phyloP scores from a whole-genome alignment of 768 basidiomycete species.

The Lepiota venenata region DNA sequence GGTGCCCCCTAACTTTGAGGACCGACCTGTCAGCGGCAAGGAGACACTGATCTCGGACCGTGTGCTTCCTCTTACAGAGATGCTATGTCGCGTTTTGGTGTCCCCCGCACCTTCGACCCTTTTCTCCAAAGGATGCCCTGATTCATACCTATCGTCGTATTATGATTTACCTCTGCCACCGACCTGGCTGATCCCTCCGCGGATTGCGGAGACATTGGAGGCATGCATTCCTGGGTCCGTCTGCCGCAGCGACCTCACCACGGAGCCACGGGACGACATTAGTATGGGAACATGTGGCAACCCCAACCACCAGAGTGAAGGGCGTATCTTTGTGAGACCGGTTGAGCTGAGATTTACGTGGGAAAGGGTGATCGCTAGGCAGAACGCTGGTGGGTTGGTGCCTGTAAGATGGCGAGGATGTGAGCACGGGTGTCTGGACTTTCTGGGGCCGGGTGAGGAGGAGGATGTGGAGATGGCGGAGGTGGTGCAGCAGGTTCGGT shows the following conservation, averaged over 20 bases:
- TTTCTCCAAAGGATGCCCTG: constrained; percentile 9
- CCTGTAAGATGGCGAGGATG: constrained; percentile 73
- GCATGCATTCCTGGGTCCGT: constrained; percentile 37
- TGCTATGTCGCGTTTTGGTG: constrained; percentile 30
- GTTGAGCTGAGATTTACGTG: constrained; percentile 66
- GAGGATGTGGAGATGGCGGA: constrained; percentile 17
- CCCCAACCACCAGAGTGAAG: constrained; percentile 32
- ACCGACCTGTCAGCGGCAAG: constrained; percentile 25
- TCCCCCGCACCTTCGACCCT: constrained; percentile 20
- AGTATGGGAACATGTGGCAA: constrained; percentile 48
- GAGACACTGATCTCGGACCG: constrained; percentile 13
- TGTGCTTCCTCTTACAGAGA: constrained; percentile 30
- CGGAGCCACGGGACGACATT: constrained; percentile 20
- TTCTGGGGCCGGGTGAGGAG: constrained; percentile 33
- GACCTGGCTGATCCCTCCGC: constrained; percentile 22
- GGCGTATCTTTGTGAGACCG: constrained; percentile 47
- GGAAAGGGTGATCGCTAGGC: constrained; percentile 52
- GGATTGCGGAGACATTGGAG: constrained; percentile 29
- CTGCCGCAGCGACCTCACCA: constrained; percentile 20
- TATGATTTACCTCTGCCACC: constrained; percentile 33
- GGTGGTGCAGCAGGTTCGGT: constrained; percentile 19
- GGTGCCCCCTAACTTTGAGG: constrained; percentile 13
- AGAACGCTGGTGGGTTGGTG: constrained; percentile 48
- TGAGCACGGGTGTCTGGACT: constrained; percentile 56
- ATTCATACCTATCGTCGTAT: constrained; percentile 15